Conservation (phyloP, 1,284 basidiomycete genomes). For the Xerocomus amazonicus region DNA sequence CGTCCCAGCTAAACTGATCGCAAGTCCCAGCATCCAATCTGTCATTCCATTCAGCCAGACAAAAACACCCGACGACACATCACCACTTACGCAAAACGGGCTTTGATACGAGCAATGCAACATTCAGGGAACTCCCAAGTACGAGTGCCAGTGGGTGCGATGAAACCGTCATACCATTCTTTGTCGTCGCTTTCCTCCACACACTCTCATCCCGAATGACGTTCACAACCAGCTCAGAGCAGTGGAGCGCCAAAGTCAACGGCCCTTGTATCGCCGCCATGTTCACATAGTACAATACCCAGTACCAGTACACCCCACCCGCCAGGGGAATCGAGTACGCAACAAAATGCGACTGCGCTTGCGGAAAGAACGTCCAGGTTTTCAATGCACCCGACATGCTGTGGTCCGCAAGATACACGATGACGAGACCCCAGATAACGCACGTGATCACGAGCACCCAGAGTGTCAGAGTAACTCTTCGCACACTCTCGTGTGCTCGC, state of each 20-base stretch:
- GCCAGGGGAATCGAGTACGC: slow-evolving; percentile 24
- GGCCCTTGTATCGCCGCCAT: slow-evolving; percentile 28
- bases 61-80: no score
- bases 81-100: slow-evolving; percentile 27
- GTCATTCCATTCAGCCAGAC: neutral
- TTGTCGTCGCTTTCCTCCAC: slow-evolving; percentile 25
- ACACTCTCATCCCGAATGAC: slow-evolving; percentile 26
- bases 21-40: slow-evolving; percentile 36
- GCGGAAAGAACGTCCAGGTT: slow-evolving; percentile 30
- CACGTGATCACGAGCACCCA: slow-evolving; percentile 22
- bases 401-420: slow-evolving; percentile 15
- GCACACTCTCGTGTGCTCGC: slow-evolving; percentile 21
- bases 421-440: slow-evolving; percentile 22
- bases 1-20: slow-evolving; percentile 18
- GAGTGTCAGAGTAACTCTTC: slow-evolving; percentile 18
- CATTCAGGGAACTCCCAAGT: slow-evolving; percentile 16
- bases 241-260: slow-evolving; percentile 31
- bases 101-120: slow-evolving; percentile 19
- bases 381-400: slow-evolving; percentile 6
- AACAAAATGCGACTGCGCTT: slow-evolving; percentile 19
- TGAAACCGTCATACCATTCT: slow-evolving; percentile 11
- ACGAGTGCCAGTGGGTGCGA: slow-evolving; percentile 23
- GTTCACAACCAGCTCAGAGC: slow-evolving; percentile 29
- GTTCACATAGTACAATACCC: slow-evolving; percentile 27
- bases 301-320: slow-evolving; percentile 21